Percentiles rank a stretch among this genome's conserved stretches.
Conservation (phyloP, 495 filamentous ascomycete genomes). For the Hyaloscypha variabilis region DNA sequence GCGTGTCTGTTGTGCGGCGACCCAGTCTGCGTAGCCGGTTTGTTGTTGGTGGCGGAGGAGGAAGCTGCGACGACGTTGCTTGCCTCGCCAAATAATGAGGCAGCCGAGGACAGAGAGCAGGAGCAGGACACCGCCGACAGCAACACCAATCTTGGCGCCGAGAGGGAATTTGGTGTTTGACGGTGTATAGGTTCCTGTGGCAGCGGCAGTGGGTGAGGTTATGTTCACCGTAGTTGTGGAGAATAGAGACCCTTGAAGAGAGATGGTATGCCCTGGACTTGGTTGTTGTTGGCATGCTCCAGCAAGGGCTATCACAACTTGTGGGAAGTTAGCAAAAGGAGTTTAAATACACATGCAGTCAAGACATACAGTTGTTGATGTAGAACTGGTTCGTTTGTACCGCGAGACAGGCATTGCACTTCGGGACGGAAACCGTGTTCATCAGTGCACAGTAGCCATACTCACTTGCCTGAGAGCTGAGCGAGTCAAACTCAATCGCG, state of each 20-base stretch:
- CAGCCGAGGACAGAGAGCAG: conserved; percentile 45
- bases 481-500: conserved; percentile 27
- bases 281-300: conserved; percentile 54
- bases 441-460: conserved; percentile 29
- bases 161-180: conserved; percentile 41
- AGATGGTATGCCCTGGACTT: conserved; percentile 39
- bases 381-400: conserved; percentile 16
- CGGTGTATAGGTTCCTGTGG: conserved; percentile 5
- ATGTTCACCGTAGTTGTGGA: conserved; percentile 42
- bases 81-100: conserved; percentile 50
- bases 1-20: neutral
- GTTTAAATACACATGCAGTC: neutral
- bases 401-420: conserved; percentile 25
- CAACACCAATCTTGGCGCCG: conserved; percentile 55
- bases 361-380: conserved; percentile 30
- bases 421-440: conserved; percentile 1
- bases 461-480: conserved; percentile 13
- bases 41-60: conserved; percentile 18
- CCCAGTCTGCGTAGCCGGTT: conserved; percentile 25
- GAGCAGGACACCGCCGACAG: conserved; percentile 46
- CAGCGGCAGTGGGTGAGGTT: conserved; percentile 22
- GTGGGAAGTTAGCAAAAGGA: conserved; percentile 9
- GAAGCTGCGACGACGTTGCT: conserved; percentile 38
- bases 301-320: conserved; percentile 47
- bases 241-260: conserved; percentile 51